phyloP scores from a whole-genome alignment of 2,329 filamentous ascomycete species.

The Aspergillus pseudoviridinutans region DNA sequence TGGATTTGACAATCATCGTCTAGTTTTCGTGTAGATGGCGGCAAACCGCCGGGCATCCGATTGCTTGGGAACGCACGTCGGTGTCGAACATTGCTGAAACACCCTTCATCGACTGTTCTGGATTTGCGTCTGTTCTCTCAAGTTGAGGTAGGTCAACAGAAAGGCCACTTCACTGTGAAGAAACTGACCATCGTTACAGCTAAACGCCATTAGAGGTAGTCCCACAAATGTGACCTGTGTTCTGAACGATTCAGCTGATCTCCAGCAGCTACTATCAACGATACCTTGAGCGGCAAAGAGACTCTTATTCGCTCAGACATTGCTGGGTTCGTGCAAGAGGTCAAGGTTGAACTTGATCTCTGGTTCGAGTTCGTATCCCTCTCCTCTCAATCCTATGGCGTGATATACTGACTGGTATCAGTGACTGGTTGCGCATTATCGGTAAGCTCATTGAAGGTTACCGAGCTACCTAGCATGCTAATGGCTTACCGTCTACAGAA shows the following conservation, averaged over 20 bases:
- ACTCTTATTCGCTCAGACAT: constrained; percentile 34
- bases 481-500: constrained; percentile 11
- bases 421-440: constrained; percentile 36
- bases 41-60: constrained; percentile 42
- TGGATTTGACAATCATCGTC: not conserved
- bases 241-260: not conserved
- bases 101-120: constrained; percentile 42
- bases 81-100: constrained; percentile 44
- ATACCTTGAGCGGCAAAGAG: constrained; percentile 25
- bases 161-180: not conserved
- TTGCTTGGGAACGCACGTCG: constrained; percentile 38
- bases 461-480: not conserved
- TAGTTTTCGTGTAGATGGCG: constrained; percentile 43
- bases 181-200: constrained; percentile 19
- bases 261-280: constrained; percentile 33
- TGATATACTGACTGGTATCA: constrained; percentile 9
- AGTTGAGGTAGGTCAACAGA: constrained; percentile 36
- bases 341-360: constrained; percentile 46
- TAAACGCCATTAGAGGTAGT: constrained; percentile 41
- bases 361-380: constrained; percentile 42
- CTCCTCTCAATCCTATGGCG: too few species aligned
- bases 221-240: not conserved
- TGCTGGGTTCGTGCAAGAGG: constrained; percentile 41
- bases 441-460: constrained; percentile 14
- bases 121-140: constrained; percentile 53